Evolutionary conservation across 768 basidiomycete species (phyloP).

Genomic region (Phaeotremella skinneri): DNA sequence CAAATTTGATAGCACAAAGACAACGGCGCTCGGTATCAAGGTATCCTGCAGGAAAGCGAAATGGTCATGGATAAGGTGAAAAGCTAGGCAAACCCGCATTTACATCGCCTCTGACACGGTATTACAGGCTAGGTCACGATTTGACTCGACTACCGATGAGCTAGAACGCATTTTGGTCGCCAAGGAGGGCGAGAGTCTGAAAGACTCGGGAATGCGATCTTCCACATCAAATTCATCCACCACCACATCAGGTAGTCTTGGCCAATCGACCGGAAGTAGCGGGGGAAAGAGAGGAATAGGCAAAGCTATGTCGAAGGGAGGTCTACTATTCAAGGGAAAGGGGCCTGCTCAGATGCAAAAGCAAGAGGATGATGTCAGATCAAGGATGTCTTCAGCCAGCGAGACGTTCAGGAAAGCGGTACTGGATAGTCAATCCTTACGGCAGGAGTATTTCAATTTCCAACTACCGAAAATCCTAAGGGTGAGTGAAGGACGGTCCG

Average conservation of each 20-base stretch:
- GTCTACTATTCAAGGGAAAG: slow-evolving; percentile 82
- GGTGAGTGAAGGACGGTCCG: slow-evolving; percentile 57
- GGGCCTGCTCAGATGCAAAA: slow-evolving; percentile 88
- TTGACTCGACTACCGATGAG: slow-evolving; percentile 89
- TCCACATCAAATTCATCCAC: slow-evolving; percentile 33
- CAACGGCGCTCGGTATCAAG: slow-evolving; percentile 80
- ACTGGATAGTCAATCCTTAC: slow-evolving; percentile 78
- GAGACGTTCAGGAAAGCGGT: slow-evolving; percentile 89
- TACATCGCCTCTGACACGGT: neutral
- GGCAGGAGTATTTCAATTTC: slow-evolving; percentile 98
- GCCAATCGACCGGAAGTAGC: slow-evolving; percentile 30
- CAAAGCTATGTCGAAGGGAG: slow-evolving; percentile 88
- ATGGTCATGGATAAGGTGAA: slow-evolving; percentile 70
- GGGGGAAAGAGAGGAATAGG: slow-evolving; percentile 76
- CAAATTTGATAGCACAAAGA: slow-evolving; percentile 75
- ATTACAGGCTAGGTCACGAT: slow-evolving; percentile 64
- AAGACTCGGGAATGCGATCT: slow-evolving; percentile 60
- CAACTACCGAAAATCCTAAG: slow-evolving; percentile 90
- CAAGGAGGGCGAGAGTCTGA: slow-evolving; percentile 91
- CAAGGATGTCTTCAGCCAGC: slow-evolving; percentile 76
- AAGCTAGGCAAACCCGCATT: too few species aligned
- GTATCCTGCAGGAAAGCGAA: slow-evolving; percentile 83
- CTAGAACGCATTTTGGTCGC: slow-evolving; percentile 85
- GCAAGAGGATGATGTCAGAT: slow-evolving; percentile 91
- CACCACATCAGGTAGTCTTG: slow-evolving; percentile 50